phyloP scores from a whole-genome alignment of 2,329 filamentous ascomycete genomes.

The Chaetomiaceae sp. region DNA sequence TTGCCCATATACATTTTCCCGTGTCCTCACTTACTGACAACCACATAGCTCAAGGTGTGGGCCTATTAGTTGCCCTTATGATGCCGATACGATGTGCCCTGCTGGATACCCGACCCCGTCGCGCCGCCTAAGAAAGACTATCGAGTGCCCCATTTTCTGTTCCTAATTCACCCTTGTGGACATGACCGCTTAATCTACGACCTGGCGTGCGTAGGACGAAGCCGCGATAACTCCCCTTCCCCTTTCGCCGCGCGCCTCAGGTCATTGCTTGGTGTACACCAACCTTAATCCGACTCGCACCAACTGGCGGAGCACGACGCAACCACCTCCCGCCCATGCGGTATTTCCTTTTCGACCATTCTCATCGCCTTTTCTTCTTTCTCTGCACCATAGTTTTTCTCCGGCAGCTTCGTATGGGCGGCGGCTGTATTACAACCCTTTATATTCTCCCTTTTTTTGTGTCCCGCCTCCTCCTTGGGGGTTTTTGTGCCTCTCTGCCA shows the following conservation, averaged over 20 bases:
- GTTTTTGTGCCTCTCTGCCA: neutral
- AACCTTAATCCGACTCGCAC: neutral
- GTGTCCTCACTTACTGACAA: constrained; percentile 25
- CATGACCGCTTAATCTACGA: constrained; percentile 38
- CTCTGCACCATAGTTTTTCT: constrained; percentile 11
- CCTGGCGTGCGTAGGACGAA: constrained; percentile 44
- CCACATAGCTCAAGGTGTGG: constrained; percentile 75
- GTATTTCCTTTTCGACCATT: constrained; percentile 1
- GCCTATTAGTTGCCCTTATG: constrained; percentile 56
- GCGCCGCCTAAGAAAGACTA: constrained; percentile 27
- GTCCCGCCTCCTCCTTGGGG: neutral
- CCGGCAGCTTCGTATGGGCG: constrained; percentile 16
- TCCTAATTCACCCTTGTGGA: constrained; percentile 35
- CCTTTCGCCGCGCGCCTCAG: constrained; percentile 1
- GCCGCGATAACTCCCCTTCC: constrained; percentile 37
- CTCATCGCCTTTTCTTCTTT: neutral
- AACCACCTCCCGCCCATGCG: neutral
- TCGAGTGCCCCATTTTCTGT: constrained; percentile 30
- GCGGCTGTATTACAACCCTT: constrained; percentile 28
- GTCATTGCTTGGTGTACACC: neutral
- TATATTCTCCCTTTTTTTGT: constrained; percentile 24
- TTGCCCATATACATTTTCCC: neutral
- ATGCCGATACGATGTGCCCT: constrained; percentile 26
- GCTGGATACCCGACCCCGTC: constrained; percentile 29
- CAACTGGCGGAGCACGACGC: neutral